Evolutionary conservation across 768 basidiomycete species (phyloP).

Genomic region (Obba rivulosa): DNA sequence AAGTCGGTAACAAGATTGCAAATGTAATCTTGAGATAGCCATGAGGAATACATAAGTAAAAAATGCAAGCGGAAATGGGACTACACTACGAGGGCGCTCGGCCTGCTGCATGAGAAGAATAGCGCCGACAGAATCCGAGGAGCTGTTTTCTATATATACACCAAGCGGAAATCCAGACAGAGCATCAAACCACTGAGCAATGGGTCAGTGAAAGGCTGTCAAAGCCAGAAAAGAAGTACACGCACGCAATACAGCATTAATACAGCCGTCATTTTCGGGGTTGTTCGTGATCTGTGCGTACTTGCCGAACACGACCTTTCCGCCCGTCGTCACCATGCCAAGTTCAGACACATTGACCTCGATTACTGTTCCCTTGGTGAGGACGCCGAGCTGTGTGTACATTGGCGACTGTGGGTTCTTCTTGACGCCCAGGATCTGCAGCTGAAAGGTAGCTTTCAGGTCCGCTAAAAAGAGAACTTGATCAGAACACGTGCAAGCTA

Average conservation of each 20-base stretch:
- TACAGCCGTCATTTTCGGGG: conserved; percentile 94
- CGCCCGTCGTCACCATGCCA: conserved; percentile 95
- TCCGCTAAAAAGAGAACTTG: conserved; percentile 54
- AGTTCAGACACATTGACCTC: conserved; percentile 99
- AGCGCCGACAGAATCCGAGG: no score
- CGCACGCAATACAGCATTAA: conserved; percentile 90
- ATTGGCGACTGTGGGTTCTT: conserved; percentile 99
- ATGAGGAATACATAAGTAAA: no score
- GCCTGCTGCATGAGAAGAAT: no score
- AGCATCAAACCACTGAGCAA: conserved; percentile 12
- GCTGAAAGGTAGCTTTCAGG: conserved; percentile 96
- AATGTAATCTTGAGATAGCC: no score
- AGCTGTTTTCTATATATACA: conserved; percentile 2
- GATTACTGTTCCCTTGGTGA: conserved; percentile 97
- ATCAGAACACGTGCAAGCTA: neutral
- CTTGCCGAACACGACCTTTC: conserved; percentile 91
- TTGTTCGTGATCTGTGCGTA: conserved; percentile 94
- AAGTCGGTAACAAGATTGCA: no score
- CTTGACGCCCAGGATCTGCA: conserved; percentile 96
- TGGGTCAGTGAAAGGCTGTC: neutral
- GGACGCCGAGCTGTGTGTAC: conserved; percentile 93
- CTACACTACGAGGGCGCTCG: no score
- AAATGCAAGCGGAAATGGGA: no score
- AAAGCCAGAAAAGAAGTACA: conserved; percentile 15
- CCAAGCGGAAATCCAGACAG: neutral